These are phyloP conservation scores for Platanus orientalis DNA, from an alignment of 164 flowering plant genomes.

Conservation along the genomic window DNA sequence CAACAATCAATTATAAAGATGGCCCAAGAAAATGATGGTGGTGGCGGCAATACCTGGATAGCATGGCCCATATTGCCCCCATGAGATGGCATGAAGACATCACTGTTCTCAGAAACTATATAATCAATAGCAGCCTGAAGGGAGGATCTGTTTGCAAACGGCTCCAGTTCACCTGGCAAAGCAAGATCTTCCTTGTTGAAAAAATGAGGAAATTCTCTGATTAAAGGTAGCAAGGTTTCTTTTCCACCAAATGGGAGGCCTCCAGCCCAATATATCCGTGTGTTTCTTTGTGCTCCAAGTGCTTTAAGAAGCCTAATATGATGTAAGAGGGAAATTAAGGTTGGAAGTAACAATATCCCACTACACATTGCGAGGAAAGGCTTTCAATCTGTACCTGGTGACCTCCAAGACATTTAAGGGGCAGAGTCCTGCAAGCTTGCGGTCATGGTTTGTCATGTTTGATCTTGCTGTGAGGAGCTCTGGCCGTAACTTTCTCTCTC, in stretches of 20 bases:
- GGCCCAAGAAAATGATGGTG: neutral
- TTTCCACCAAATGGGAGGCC: slow-evolving; percentile 86
- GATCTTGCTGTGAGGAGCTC: slow-evolving; percentile 86
- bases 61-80: slow-evolving; percentile 99
- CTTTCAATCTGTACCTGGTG: slow-evolving; percentile 44
- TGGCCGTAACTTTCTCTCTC: slow-evolving; percentile 69
- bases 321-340: neutral
- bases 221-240: slow-evolving; percentile 70
- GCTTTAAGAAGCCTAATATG: slow-evolving; percentile 81
- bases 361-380: neutral
- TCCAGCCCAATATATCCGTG: slow-evolving; percentile 93
- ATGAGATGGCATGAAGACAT: slow-evolving; percentile 97
- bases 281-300: slow-evolving; percentile 76
- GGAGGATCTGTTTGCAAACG: slow-evolving; percentile 72
- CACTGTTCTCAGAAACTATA: slow-evolving; percentile 73
- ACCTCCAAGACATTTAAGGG: slow-evolving; percentile 90
- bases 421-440: slow-evolving; percentile 94
- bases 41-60: slow-evolving; percentile 64
- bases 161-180: slow-evolving; percentile 74
- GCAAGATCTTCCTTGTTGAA: slow-evolving; percentile 91
- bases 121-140: slow-evolving; percentile 87
- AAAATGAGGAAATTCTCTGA: slow-evolving; percentile 65
- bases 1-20: neutral
- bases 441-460: slow-evolving; percentile 84
- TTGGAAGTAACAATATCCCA: neutral